A percentile compares a stretch with the other conserved stretches of the same genome.
Evolutionary conservation across 1,139 yeast genomes (phyloP).

Genomic region (Lodderomyces parapsilosis): DNA sequence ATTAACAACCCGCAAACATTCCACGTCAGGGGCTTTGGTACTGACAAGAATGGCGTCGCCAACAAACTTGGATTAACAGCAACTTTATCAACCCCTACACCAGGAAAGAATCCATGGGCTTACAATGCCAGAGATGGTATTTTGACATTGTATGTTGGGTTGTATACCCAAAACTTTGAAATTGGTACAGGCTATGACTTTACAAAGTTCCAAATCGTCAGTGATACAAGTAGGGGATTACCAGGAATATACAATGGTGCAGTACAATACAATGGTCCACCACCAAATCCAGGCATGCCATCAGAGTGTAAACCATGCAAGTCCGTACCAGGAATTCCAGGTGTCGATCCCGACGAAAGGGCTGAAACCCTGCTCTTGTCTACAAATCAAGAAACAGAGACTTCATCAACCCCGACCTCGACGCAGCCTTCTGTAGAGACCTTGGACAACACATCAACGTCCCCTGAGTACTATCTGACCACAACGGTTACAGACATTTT

Average conservation of each 20-base stretch:
- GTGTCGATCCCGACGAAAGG: constrained; percentile 6
- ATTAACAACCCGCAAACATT: constrained; percentile 20
- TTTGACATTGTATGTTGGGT: constrained; percentile 18
- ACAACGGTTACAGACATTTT: background rate
- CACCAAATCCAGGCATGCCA: constrained; percentile 16
- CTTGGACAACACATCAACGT: too few relatives aligned
- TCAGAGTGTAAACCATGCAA: constrained; percentile 17
- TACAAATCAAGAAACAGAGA: constrained; percentile 1
- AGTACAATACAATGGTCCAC: constrained; percentile 20
- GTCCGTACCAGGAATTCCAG: constrained; percentile 16
- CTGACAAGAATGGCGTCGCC: background rate
- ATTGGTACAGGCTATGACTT: constrained; percentile 25
- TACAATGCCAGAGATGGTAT: constrained; percentile 21
- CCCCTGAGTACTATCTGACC: too few relatives aligned
- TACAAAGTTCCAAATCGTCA: constrained; percentile 13
- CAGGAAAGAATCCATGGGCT: constrained; percentile 3
- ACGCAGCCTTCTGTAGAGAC: too few relatives aligned
- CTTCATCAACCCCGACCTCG: background rate
- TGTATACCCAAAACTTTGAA: constrained; percentile 17
- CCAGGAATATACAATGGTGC: constrained; percentile 13
- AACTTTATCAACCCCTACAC: constrained; percentile 1
- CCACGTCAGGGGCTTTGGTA: constrained; percentile 31
- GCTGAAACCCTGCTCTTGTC: too few relatives aligned
- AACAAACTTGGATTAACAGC: constrained; percentile 8
- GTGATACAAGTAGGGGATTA: constrained; percentile 18